phyloP scores from a whole-genome alignment of 169 alveolate genomes.

The Blepharisma undulans region DNA sequence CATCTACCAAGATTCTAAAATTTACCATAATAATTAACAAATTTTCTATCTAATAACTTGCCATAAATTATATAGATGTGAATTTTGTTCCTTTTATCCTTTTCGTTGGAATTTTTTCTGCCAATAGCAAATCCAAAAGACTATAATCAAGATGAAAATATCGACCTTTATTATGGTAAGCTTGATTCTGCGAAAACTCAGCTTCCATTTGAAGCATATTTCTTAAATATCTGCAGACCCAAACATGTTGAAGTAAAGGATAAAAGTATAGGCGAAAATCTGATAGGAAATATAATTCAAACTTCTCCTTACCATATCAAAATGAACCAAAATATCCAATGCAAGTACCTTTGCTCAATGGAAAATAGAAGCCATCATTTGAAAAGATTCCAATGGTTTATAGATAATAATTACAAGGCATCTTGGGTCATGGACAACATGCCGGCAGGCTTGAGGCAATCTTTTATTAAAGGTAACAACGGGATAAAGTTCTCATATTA shows the following conservation, averaged over 20 bases:
- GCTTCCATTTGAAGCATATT: conserved; percentile 27
- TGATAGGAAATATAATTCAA: background rate
- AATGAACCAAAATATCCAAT: background rate
- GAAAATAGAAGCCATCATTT: background rate
- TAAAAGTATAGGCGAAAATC: conserved; percentile 29
- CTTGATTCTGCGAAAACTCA: conserved; percentile 32
- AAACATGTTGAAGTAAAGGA: background rate
- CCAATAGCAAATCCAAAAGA: too few relatives aligned
- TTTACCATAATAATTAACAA: too few relatives aligned
- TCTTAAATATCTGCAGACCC: conserved; percentile 42
- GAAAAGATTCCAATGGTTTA: conserved; percentile 33
- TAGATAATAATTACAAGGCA: conserved; percentile 19
- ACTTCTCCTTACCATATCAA: conserved; percentile 4
- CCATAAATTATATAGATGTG: too few relatives aligned
- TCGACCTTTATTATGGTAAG: background rate
- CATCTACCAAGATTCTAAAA: too few relatives aligned
- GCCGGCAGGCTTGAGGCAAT: conserved; percentile 18
- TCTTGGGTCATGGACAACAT: conserved; percentile 29
- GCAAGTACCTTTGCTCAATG: background rate
- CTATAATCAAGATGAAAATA: background rate
- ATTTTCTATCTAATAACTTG: too few relatives aligned
- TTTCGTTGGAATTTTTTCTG: too few relatives aligned
- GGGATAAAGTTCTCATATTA: background rate
- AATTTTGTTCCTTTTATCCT: too few relatives aligned
- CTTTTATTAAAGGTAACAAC: background rate